Evolutionary conservation across 306 rosid species (phyloP), one percentile per base, ranked within the genome.

Genomic region (Vigna mungo): DNA sequence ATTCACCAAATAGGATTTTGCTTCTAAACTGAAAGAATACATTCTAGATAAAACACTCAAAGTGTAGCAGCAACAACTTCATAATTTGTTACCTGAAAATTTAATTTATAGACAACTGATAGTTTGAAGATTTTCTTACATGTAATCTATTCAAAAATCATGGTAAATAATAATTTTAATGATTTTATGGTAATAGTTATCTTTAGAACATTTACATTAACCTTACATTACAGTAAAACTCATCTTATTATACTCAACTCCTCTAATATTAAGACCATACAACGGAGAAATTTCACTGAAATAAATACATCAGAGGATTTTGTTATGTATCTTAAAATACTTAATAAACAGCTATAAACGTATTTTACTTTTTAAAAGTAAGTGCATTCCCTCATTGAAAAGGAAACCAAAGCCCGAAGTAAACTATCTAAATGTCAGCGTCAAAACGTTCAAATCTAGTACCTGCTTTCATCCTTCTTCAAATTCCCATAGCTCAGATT

Each of bases 391-490:
- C 60, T 17, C 2, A 1, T 12, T 20, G 23, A 2, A 30, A 54
- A 4, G 10, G 18, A 3, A 7, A 21, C 30, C 15, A 54, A 56
- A 55, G 2, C 7, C 6, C 68, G 27, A 25, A 25, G 27, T 0
- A 25, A 25, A 25, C 27, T 0, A 25, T 25, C 27, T 25, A 25
- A 15, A 18, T 64, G 30, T 64, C 53, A 18, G 17, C 36, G 12
- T 21, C 39, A 67, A 20, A 62, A 81, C 53, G 47, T 70, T 81
- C 63, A 68, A 77, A 72, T 74, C 16, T 11, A 37, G 27, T 89
- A 91, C 92, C 92, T 87, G 76, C 58, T 83, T 70, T 77, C 76
- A 34, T 68, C 86, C 25, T 71, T 62, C 81, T 71, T 84, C 66
- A 82, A 76, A 79, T 86, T 80, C 76, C 73, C 84, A 71, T 75